Percentiles rank a stretch among this genome's conserved stretches.
These are phyloP conservation scores for Pseudogymnoascus sp. DNA, from an alignment of 2,329 filamentous ascomycete species.

Conservation along the genomic window DNA sequence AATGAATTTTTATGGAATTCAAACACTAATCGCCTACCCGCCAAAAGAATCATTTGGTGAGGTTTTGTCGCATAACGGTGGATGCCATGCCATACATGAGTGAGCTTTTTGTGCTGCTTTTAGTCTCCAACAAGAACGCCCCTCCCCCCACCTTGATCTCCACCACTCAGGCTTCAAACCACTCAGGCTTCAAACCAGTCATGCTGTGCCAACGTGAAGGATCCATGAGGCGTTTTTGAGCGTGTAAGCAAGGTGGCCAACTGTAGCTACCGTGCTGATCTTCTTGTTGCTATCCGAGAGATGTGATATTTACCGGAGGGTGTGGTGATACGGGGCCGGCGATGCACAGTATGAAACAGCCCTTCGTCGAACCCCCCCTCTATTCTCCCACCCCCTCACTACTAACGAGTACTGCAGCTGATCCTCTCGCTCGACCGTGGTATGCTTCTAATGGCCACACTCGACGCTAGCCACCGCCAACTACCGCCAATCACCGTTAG, in stretches of 20 bases:
- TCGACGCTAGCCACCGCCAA: neutral
- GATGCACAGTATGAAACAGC: neutral
- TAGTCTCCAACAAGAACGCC: neutral
- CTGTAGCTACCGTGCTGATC: neutral
- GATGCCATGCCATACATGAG: neutral
- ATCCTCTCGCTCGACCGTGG: neutral
- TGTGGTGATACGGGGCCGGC: neutral
- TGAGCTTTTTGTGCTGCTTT: neutral
- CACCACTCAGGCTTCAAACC: conserved; percentile 1
- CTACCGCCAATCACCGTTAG: neutral
- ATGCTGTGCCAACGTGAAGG: neutral
- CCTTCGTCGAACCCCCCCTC: neutral
- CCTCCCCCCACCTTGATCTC: neutral
- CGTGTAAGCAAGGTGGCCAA: neutral
- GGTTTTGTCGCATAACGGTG: neutral
- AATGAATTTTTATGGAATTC: neutral
- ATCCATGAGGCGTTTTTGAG: neutral
- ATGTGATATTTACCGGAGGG: neutral
- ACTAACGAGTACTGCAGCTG: neutral
- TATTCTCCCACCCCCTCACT: neutral
- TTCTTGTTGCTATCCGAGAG: neutral
- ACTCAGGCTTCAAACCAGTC: neutral
- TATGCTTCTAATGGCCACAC: neutral
- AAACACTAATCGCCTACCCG: neutral
- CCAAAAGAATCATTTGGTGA: neutral